These are phyloP conservation scores for Rhizomucor pusillus DNA, from an alignment of 371 early-diverging fungal species.

Conservation along the genomic window DNA sequence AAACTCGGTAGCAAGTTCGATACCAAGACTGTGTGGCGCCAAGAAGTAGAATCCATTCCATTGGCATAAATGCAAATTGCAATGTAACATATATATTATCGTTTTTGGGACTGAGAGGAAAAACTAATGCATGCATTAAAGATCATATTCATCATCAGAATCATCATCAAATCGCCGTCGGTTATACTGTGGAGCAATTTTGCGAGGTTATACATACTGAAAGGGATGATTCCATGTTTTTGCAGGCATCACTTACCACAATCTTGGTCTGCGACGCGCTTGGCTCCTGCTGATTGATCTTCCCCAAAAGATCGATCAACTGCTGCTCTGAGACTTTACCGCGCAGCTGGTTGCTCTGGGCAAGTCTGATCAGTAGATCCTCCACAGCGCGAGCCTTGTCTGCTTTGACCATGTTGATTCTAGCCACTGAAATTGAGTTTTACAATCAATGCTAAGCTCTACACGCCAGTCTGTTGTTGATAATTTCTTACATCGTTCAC, in stretches of 20 bases:
- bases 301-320: conserved; percentile 82
- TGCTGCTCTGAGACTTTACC: conserved; percentile 80
- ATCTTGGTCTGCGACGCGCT: conserved; percentile 69
- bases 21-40: conserved; percentile 62
- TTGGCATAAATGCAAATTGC: not conserved
- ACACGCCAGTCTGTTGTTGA: not conserved
- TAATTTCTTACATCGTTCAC: conserved; percentile 72
- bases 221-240: not conserved
- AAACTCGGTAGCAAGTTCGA: conserved; percentile 79
- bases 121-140: conserved; percentile 32
- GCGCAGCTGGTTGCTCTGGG: conserved; percentile 79
- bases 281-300: conserved; percentile 74
- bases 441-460: not conserved
- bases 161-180: conserved; percentile 61
- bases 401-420: conserved; percentile 88
- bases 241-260: conserved; percentile 77
- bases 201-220: not conserved
- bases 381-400: conserved; percentile 90
- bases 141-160: conserved; percentile 69
- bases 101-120: not conserved
- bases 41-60: conserved; percentile 30
- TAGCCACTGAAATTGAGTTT: conserved; percentile 55
- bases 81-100: not conserved
- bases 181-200: conserved; percentile 58
- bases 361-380: conserved; percentile 88